A percentile compares a stretch with the other conserved stretches of the same genome.
These are phyloP conservation scores for Globisporangium radiosum DNA, from an alignment of 352 stramenopile genomes.

Conservation along the genomic window DNA sequence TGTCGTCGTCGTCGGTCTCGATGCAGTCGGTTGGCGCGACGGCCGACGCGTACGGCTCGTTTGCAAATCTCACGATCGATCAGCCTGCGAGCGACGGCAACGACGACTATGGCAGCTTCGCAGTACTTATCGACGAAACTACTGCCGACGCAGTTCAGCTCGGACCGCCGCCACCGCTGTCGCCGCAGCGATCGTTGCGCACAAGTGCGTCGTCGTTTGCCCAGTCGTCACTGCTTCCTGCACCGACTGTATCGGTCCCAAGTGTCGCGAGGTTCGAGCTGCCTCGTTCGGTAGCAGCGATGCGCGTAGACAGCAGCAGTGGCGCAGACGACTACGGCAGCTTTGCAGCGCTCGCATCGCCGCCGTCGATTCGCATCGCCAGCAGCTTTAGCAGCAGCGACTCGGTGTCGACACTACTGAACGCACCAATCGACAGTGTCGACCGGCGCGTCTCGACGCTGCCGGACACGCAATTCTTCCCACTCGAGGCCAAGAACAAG, in stretches of 20 bases:
- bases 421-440: slow-evolving; percentile 5
- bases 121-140: slow-evolving; percentile 12
- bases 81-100: neutral
- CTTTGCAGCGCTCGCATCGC: slow-evolving; percentile 23
- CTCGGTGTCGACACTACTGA: neutral
- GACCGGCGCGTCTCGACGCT: slow-evolving; percentile 12
- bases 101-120: slow-evolving; percentile 43
- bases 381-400: neutral
- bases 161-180: slow-evolving; percentile 14
- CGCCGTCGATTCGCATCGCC: neutral
- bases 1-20: neutral
- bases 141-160: slow-evolving; percentile 10
- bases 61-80: slow-evolving; percentile 13
- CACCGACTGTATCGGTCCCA: too few relatives aligned
- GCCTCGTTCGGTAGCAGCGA: too few relatives aligned
- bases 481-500: slow-evolving; percentile 3
- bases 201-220: too few relatives aligned
- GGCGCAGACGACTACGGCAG: slow-evolving; percentile 23
- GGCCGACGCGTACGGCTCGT: slow-evolving; percentile 21
- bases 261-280: too few relatives aligned
- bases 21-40: neutral
- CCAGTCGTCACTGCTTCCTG: too few relatives aligned
- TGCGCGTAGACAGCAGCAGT: neutral
- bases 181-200: slow-evolving; percentile 7
- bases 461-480: neutral